Evolutionary conservation across 805 yeast species (phyloP).

Genomic region (Nematodospora valgi): DNA sequence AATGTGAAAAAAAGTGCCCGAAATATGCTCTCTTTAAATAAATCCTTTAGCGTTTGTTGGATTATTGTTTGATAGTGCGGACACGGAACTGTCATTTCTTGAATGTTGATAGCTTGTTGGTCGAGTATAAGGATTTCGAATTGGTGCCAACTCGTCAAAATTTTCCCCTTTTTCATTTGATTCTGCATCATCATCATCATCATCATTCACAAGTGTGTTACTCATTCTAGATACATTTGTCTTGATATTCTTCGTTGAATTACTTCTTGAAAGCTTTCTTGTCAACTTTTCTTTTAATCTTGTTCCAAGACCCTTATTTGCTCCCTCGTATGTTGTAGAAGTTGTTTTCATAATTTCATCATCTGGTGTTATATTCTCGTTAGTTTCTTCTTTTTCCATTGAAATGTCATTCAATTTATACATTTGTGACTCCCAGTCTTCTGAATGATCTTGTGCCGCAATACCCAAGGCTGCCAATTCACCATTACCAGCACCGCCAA

Average conservation of each 20-base stretch:
- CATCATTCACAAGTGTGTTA: slow-evolving; percentile 20
- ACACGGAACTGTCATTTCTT: slow-evolving; percentile 23
- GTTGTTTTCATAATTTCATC: slow-evolving; percentile 3
- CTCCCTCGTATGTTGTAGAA: slow-evolving; percentile 1
- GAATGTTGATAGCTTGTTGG: slow-evolving; percentile 13
- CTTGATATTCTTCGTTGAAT: slow-evolving; percentile 22
- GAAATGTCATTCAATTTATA: slow-evolving; percentile 39
- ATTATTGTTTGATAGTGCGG: slow-evolving; percentile 14
- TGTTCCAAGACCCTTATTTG: slow-evolving; percentile 30
- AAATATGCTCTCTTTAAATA: too few relatives aligned
- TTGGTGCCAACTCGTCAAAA: slow-evolving; percentile 4
- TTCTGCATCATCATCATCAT: slow-evolving; percentile 9
- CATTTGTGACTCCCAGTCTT: slow-evolving; percentile 71
- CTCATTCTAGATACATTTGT: slow-evolving; percentile 20
- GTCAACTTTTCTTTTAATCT: slow-evolving; percentile 43
- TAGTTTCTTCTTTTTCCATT: not conserved
- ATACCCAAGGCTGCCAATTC: slow-evolving; percentile 72
- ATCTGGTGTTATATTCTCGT: slow-evolving; percentile 3
- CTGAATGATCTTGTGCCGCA: slow-evolving; percentile 80
- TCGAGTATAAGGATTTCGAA: not conserved
- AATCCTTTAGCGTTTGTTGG: slow-evolving; percentile 27
- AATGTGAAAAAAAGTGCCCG: too few relatives aligned
- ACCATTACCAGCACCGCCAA: slow-evolving; percentile 16
- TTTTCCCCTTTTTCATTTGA: slow-evolving; percentile 1
- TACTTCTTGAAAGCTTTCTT: slow-evolving; percentile 35